A percentile compares a stretch with the other conserved stretches of the same genome.
Evolutionary conservation across 495 filamentous ascomycete species (phyloP).

Genomic region (Xylaria nigripes): DNA sequence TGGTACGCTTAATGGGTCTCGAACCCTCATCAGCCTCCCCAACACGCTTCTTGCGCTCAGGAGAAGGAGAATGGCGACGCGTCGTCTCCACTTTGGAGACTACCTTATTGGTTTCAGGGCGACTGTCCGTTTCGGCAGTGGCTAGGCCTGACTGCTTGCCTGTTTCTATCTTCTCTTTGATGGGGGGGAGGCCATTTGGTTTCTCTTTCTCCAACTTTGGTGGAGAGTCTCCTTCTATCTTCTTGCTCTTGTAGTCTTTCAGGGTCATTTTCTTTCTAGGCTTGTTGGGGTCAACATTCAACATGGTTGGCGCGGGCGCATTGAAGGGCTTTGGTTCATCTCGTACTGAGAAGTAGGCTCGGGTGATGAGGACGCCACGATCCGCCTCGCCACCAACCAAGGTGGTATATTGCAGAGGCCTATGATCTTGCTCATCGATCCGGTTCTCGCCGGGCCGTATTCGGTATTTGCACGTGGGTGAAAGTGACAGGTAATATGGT

Average conservation of each 20-base stretch:
- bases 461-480: slow-evolving; percentile 29
- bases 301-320: slow-evolving; percentile 18
- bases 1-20: slow-evolving; percentile 32
- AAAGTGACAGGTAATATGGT: slow-evolving; percentile 37
- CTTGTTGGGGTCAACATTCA: slow-evolving; percentile 34
- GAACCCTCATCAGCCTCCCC: slow-evolving; percentile 30
- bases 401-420: slow-evolving; percentile 36
- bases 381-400: slow-evolving; percentile 35
- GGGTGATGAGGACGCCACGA: slow-evolving; percentile 39
- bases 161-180: slow-evolving; percentile 16
- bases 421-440: slow-evolving; percentile 31
- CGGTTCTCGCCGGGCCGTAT: slow-evolving; percentile 29
- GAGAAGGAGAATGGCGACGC: slow-evolving; percentile 24
- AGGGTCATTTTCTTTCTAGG: slow-evolving; percentile 36
- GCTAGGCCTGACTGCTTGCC: slow-evolving; percentile 12
- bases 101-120: slow-evolving; percentile 14
- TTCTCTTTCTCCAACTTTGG: slow-evolving; percentile 16
- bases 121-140: slow-evolving; percentile 23
- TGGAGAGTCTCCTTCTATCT: slow-evolving; percentile 33
- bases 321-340: slow-evolving; percentile 28
- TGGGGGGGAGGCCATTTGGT: slow-evolving; percentile 3
- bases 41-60: slow-evolving; percentile 31
- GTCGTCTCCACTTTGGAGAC: slow-evolving; percentile 20
- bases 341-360: slow-evolving; percentile 35
- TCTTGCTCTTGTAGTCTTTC: slow-evolving; percentile 40